A percentile compares a stretch with the other conserved stretches of the same genome.
These are phyloP conservation scores for Penstemon eatonii DNA, from an alignment of 257 asterid species.

Conservation along the genomic window DNA sequence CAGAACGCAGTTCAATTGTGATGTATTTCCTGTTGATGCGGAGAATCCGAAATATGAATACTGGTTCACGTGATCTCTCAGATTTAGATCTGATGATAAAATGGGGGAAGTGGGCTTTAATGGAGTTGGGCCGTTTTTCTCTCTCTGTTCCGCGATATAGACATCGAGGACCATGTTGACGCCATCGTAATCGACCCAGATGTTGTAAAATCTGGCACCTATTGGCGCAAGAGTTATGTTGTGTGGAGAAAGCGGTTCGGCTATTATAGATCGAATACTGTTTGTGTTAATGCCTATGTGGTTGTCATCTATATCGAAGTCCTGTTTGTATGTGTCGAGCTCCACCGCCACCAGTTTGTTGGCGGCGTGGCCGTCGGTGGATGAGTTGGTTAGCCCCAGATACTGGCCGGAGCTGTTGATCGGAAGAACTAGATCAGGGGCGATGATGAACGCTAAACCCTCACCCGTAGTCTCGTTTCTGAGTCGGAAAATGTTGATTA, in stretches of 20 bases:
- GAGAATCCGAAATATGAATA: slow-evolving; percentile 78
- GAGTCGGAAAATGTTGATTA: slow-evolving; percentile 48
- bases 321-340: slow-evolving; percentile 76
- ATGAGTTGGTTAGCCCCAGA: slow-evolving; percentile 69
- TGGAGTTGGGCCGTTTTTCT: slow-evolving; percentile 44
- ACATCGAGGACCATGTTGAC: slow-evolving; percentile 35
- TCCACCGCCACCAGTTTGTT: slow-evolving; percentile 75
- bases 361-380: slow-evolving; percentile 46
- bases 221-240: slow-evolving; percentile 58
- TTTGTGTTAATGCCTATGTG: slow-evolving; percentile 70
- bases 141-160: slow-evolving; percentile 48
- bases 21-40: slow-evolving; percentile 68
- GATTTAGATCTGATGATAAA: slow-evolving; percentile 32
- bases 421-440: slow-evolving; percentile 46
- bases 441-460: slow-evolving; percentile 72
- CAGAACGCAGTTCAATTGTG: slow-evolving; percentile 64
- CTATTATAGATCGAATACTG: slow-evolving; percentile 44
- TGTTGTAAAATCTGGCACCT: slow-evolving; percentile 46
- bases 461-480: slow-evolving; percentile 40
- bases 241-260: slow-evolving; percentile 32
- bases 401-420: slow-evolving; percentile 58
- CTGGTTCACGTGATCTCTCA: slow-evolving; percentile 43
- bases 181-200: slow-evolving; percentile 85
- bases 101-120: slow-evolving; percentile 46
- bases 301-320: slow-evolving; percentile 71